Evolutionary conservation across 1,284 basidiomycete genomes (phyloP).

Genomic region (Lentinula novae-zelandiae): DNA sequence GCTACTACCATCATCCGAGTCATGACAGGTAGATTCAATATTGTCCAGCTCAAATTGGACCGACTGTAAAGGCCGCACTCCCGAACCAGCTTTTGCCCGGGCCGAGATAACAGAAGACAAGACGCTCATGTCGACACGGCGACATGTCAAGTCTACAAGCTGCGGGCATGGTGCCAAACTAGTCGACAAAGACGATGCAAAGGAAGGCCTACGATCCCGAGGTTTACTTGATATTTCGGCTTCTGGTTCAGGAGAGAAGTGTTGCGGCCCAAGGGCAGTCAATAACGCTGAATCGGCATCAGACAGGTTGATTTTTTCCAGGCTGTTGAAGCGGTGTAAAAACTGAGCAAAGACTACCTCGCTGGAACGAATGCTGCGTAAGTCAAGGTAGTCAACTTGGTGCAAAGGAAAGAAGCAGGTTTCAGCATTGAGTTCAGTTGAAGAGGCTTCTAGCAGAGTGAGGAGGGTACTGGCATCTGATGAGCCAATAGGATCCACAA

Average conservation of each 20-base stretch:
- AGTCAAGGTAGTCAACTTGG: slow-evolving; percentile 4
- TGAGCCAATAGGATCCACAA: slow-evolving; percentile 25
- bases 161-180: slow-evolving; percentile 10
- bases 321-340: neutral
- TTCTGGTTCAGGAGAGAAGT: neutral
- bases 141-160: slow-evolving; percentile 9
- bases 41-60: slow-evolving; percentile 6
- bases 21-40: neutral
- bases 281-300: slow-evolving; percentile 2
- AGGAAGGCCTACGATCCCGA: neutral
- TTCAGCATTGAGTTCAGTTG: neutral
- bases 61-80: slow-evolving; percentile 3
- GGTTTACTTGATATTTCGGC: neutral
- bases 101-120: slow-evolving; percentile 10
- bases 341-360: slow-evolving; percentile 6
- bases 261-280: slow-evolving; percentile 1
- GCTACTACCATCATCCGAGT: slow-evolving; percentile 1
- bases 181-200: slow-evolving; percentile 3
- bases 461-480: neutral
- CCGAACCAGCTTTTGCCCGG: slow-evolving; percentile 7
- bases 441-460: neutral
- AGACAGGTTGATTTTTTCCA: slow-evolving; percentile 9
- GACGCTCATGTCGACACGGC: slow-evolving; percentile 9
- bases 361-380: slow-evolving; percentile 8
- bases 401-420: neutral